Evolutionary conservation across 768 basidiomycete genomes (phyloP), one percentile per base, ranked within the genome.

Genomic region (Rhodotorula kratochvilovae): DNA sequence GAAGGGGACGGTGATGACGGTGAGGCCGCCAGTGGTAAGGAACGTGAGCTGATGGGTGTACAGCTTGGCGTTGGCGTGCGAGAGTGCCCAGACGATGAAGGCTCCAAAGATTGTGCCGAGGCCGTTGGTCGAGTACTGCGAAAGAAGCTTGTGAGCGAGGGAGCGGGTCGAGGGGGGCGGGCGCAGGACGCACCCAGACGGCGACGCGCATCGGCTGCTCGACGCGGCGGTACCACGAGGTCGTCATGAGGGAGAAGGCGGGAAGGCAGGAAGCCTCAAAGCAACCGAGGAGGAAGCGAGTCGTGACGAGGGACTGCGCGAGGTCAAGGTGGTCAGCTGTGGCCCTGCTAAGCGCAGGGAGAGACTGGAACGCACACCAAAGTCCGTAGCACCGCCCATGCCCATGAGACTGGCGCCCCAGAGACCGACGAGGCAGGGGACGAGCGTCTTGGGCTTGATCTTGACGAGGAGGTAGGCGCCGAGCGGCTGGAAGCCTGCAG

Each of bases 221-320:
- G 4, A 60, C 45, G n/a, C 78, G 56, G 25, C 78, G 67, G 65
- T 78, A 79, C 74, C 74, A 79, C 1, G 61, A 57, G 53, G 57
- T 65, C 5, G 78, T 81, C 57, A 82, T 77, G 61, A 82, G 72
- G n/a, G 80, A 75, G 74, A 82, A 81, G 21, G 81, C 72, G 1
- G 81, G 80, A 12, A 82, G 72, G 67, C 80, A 80, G 8, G 78
- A 77, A 27, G 68, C 76, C 66, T 81, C 81, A 55, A 80, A 81
- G 17, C 75, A 74, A 42, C 81, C 81, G 19, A 82, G 77, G 46
- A 82, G 67, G 80, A 80, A 80, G 35, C 81, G 76, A 29, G 78
- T 78, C 33, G 77, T 80, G 25, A 77, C 65, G 17, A 82, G 77
- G 2, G 76, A 5, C 39, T 42, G 35, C 19, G n/a, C 39, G 39